Conservation (phyloP, 495 filamentous ascomycete genomes). For the Talaromyces wortmannii region DNA sequence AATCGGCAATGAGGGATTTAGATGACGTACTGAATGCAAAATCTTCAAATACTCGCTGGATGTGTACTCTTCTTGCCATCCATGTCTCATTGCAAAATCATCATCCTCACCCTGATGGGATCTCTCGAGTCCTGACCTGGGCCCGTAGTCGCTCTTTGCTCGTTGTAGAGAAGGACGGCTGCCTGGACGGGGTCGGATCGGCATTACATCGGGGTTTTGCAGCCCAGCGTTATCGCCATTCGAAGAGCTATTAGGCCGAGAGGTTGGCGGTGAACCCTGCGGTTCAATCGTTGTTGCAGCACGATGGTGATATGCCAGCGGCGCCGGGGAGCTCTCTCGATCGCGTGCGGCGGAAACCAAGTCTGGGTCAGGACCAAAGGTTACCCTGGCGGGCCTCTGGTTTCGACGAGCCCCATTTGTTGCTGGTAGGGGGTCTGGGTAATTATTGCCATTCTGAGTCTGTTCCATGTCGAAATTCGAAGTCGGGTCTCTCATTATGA, state of each 20-base stretch:
- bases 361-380: constrained; percentile 38
- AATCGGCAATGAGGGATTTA: neutral
- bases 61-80: constrained; percentile 56
- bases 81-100: constrained; percentile 52
- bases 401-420: constrained; percentile 23
- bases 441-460: constrained; percentile 17
- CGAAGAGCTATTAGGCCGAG: constrained; percentile 27
- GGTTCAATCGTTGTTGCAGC: constrained; percentile 32
- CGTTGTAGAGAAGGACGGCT: constrained; percentile 49
- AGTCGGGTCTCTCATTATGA: constrained; percentile 35
- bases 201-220: constrained; percentile 17
- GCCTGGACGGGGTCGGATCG: constrained; percentile 22
- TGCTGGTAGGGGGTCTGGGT: constrained; percentile 17
- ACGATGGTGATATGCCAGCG: constrained; percentile 28
- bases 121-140: constrained; percentile 31
- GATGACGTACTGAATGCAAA: constrained; percentile 43
- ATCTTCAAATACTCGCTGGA: constrained; percentile 51
- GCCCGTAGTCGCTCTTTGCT: constrained; percentile 66
- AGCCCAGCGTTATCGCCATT: constrained; percentile 19
- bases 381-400: constrained; percentile 34
- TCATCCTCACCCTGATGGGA: constrained; percentile 32
- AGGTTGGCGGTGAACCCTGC: constrained; percentile 13
- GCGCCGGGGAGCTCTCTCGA: constrained; percentile 23
- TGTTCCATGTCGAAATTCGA: constrained; percentile 31
- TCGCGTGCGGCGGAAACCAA: constrained; percentile 36